A percentile compares a stretch with the other conserved stretches of the same genome.
These are phyloP conservation scores for Calonectria naviculata DNA, from an alignment of 2,329 filamentous ascomycete genomes.

Conservation along the genomic window DNA sequence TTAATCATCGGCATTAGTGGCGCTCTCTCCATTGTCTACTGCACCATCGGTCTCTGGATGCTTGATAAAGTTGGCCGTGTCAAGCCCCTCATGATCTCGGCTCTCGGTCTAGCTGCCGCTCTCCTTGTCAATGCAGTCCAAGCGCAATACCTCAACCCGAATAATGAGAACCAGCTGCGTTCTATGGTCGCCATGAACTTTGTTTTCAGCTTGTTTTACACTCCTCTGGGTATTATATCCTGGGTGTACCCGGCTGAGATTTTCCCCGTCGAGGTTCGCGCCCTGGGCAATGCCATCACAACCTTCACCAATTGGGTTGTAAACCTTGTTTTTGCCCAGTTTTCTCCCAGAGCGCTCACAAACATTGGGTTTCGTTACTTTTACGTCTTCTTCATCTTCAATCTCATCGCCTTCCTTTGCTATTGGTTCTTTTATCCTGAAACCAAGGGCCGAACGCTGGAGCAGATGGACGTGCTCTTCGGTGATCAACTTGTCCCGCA, in stretches of 20 bases:
- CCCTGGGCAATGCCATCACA: constrained; percentile 42
- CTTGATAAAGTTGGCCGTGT: constrained; percentile 60
- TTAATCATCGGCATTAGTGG: constrained; percentile 64
- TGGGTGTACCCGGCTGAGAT: constrained; percentile 54
- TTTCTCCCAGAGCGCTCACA: constrained; percentile 56
- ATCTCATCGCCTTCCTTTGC: constrained; percentile 34
- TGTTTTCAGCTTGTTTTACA: constrained; percentile 46
- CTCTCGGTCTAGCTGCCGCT: constrained; percentile 39
- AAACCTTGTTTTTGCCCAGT: constrained; percentile 59
- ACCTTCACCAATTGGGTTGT: constrained; percentile 46
- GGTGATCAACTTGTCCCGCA: constrained; percentile 27
- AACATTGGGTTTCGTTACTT: constrained; percentile 59
- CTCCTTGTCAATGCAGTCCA: constrained; percentile 44
- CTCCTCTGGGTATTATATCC: constrained; percentile 55
- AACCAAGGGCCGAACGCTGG: constrained; percentile 21
- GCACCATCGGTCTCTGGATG: constrained; percentile 56
- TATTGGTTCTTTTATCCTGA: constrained; percentile 32
- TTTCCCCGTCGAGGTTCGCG: constrained; percentile 49
- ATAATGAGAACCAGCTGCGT: constrained; percentile 40
- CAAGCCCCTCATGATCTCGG: constrained; percentile 57
- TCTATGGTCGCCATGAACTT: constrained; percentile 47
- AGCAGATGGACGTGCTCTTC: constrained; percentile 26
- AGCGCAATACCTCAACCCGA: constrained; percentile 37
- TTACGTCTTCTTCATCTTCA: constrained; percentile 42
- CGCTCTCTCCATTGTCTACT: constrained; percentile 59